Evolutionary conservation across 2,329 filamentous ascomycete species (phyloP).

Genomic region (Acephala macrosclerotiorum): DNA sequence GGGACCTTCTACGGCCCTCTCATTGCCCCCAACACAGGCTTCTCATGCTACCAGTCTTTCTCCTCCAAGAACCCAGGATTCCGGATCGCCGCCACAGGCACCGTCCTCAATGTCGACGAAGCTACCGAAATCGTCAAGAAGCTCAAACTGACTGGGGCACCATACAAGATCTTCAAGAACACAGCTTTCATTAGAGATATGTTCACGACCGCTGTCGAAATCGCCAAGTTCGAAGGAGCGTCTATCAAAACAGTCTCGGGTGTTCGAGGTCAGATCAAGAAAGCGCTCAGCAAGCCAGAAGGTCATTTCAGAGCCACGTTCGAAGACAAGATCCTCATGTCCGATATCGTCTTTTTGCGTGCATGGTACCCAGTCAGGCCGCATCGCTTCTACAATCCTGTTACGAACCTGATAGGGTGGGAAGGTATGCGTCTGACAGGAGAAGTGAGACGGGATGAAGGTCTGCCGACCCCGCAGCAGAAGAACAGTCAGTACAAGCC

Average conservation of each 20-base stretch:
- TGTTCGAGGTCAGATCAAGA: conserved; percentile 95
- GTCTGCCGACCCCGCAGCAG: conserved; percentile 77
- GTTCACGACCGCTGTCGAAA: conserved; percentile 92
- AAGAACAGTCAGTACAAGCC: conserved; percentile 86
- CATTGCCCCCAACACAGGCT: conserved; percentile 94
- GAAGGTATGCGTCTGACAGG: conserved; percentile 93
- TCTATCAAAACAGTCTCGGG: conserved; percentile 96
- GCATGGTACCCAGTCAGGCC: conserved; percentile 98
- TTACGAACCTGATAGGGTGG: conserved; percentile 92
- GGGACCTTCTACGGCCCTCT: conserved; percentile 95
- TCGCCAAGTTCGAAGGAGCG: conserved; percentile 97
- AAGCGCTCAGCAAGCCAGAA: conserved; percentile 90
- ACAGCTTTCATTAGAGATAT: conserved; percentile 99
- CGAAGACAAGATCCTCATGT: conserved; percentile 97
- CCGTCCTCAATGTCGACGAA: conserved; percentile 93
- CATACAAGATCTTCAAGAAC: conserved; percentile 99
- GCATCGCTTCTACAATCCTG: conserved; percentile 95
- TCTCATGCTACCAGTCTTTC: conserved; percentile 91
- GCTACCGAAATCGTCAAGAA: conserved; percentile 99
- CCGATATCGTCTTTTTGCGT: conserved; percentile 93
- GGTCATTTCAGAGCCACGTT: conserved; percentile 97
- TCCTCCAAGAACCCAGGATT: conserved; percentile 87
- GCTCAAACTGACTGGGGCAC: conserved; percentile 90
- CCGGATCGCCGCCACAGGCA: conserved; percentile 92
- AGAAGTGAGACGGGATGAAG: conserved; percentile 81